These are phyloP conservation scores for Lepraria neglecta DNA, from an alignment of 495 filamentous ascomycete species.

Conservation along the genomic window DNA sequence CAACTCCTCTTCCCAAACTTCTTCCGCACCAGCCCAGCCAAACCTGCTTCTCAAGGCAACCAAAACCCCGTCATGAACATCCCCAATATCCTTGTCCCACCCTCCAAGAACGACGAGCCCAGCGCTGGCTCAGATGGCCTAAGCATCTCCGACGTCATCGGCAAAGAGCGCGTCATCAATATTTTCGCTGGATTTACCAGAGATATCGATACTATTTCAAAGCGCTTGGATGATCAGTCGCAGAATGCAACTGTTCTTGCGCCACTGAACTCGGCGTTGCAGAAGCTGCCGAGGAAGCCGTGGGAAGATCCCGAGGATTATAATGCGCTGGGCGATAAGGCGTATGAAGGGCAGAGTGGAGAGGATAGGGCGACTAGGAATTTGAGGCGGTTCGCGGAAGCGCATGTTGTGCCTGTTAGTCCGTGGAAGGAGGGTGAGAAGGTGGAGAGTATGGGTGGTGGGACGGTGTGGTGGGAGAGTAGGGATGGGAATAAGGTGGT, in stretches of 20 bases:
- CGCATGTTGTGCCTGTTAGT: slow-evolving; percentile 68
- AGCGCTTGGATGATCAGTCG: slow-evolving; percentile 60
- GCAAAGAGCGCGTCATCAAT: slow-evolving; percentile 71
- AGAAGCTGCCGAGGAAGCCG: slow-evolving; percentile 75
- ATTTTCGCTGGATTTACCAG: slow-evolving; percentile 83
- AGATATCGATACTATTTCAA: slow-evolving; percentile 65
- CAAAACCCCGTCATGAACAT: slow-evolving; percentile 28
- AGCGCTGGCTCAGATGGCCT: slow-evolving; percentile 31
- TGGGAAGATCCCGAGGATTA: slow-evolving; percentile 92
- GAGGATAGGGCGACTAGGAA: slow-evolving; percentile 75
- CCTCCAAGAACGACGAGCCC: slow-evolving; percentile 35
- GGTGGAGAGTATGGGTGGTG: slow-evolving; percentile 61
- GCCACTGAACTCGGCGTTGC: slow-evolving; percentile 75
- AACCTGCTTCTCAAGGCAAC: background rate
- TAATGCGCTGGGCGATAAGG: slow-evolving; percentile 58
- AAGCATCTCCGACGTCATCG: slow-evolving; percentile 81
- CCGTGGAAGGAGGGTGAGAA: slow-evolving; percentile 79
- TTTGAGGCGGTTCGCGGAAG: slow-evolving; percentile 76
- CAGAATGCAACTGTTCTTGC: slow-evolving; percentile 86
- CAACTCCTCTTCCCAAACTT: slow-evolving; percentile 18
- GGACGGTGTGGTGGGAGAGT: slow-evolving; percentile 73
- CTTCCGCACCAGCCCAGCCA: slow-evolving; percentile 9
- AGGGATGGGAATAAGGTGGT: slow-evolving; percentile 68
- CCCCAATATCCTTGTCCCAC: slow-evolving; percentile 32
- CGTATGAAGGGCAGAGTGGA: slow-evolving; percentile 74